phyloP scores from a whole-genome alignment of 495 filamentous ascomycete genomes.

The Hypoxylon rickii region DNA sequence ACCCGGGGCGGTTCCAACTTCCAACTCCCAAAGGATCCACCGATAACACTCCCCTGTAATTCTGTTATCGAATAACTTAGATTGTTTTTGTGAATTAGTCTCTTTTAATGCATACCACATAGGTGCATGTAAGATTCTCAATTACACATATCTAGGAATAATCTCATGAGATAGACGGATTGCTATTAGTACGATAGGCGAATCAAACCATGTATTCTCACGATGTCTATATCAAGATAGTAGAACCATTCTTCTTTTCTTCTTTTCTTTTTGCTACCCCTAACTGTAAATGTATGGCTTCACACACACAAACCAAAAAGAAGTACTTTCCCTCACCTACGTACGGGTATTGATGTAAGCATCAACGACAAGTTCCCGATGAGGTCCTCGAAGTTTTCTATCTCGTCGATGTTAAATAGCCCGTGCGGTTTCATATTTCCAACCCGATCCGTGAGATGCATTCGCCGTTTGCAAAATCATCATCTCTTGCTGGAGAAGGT shows the following conservation, averaged over 20 bases:
- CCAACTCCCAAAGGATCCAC: neutral
- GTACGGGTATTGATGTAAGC: conserved; percentile 8
- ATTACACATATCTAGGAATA: neutral
- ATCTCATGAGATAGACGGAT: too few relatives aligned
- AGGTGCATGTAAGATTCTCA: neutral
- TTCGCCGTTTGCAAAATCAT: conserved; percentile 69
- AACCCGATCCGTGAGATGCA: conserved; percentile 41
- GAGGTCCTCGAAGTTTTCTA: neutral
- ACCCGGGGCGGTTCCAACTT: conserved; percentile 4
- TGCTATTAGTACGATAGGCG: too few relatives aligned
- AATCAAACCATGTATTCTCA: too few relatives aligned
- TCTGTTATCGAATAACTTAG: conserved; percentile 9
- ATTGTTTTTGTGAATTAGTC: neutral
- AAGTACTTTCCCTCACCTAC: neutral
- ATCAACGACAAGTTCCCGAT: conserved; percentile 12
- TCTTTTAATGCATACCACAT: neutral
- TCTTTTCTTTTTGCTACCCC: too few relatives aligned
- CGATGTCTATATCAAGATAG: too few relatives aligned
- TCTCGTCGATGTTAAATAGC: conserved; percentile 3
- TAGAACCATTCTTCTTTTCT: too few relatives aligned
- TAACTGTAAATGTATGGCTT: too few relatives aligned
- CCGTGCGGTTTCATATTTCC: neutral
- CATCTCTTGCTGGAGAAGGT: conserved; percentile 76
- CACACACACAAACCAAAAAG: neutral
- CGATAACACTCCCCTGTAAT: neutral